Evolutionary conservation across 208 protist species (phyloP).

Genomic region (Crithidia fasciculata): DNA sequence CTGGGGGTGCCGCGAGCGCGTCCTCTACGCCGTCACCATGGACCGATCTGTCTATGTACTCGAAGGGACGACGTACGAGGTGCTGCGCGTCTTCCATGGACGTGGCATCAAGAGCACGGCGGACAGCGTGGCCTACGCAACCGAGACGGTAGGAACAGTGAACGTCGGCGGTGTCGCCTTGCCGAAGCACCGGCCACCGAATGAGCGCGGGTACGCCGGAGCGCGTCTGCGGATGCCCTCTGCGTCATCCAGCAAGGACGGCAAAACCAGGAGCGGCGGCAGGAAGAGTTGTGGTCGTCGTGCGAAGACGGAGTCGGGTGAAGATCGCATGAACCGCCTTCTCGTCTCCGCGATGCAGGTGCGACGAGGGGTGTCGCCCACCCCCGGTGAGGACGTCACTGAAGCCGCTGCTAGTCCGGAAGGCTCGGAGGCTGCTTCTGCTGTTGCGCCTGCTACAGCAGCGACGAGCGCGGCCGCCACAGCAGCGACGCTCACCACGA

Average conservation of each 20-base stretch:
- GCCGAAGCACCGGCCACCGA: constrained; percentile 1
- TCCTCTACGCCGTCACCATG: constrained; percentile 75
- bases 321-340: constrained; percentile 22
- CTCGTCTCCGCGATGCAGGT: constrained; percentile 25
- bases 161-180: constrained; percentile 53
- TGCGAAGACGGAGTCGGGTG: constrained; percentile 7
- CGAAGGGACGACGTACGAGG: constrained; percentile 69
- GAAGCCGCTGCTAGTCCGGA: neutral
- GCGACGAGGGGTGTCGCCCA: constrained; percentile 1
- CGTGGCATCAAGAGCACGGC: constrained; percentile 55
- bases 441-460: neutral
- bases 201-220: constrained; percentile 12
- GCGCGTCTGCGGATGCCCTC: neutral
- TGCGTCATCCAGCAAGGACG: neutral
- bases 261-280: constrained; percentile 1
- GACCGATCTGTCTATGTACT: constrained; percentile 71
- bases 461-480: neutral
- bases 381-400: neutral
- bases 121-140: constrained; percentile 63
- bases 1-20: constrained; percentile 45
- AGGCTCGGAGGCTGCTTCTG: too few species aligned
- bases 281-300: neutral
- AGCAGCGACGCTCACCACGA: constrained; percentile 11
- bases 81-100: constrained; percentile 73
- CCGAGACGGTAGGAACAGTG: constrained; percentile 62